phyloP scores from a whole-genome alignment of 2,329 filamentous ascomycete genomes.

The Fusarium nurragi region DNA sequence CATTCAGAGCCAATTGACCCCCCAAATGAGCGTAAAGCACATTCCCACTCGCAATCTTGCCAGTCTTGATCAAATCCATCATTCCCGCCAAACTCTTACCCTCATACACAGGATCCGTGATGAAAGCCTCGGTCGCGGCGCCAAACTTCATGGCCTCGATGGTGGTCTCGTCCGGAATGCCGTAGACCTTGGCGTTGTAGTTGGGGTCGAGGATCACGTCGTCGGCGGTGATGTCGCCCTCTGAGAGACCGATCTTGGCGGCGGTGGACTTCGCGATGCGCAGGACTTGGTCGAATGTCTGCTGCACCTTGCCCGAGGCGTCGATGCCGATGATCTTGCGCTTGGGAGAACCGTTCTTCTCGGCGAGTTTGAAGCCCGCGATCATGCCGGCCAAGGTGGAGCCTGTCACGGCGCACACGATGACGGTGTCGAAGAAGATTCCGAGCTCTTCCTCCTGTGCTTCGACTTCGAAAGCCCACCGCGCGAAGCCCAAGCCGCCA shows the following conservation, averaged over 20 bases:
- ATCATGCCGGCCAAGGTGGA: slow-evolving; percentile 77
- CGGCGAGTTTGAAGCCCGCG: slow-evolving; percentile 73
- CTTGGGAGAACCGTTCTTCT: slow-evolving; percentile 56
- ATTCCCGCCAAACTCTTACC: slow-evolving; percentile 78
- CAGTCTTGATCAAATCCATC: slow-evolving; percentile 72
- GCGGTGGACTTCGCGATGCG: slow-evolving; percentile 73
- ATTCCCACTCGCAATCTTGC: slow-evolving; percentile 70
- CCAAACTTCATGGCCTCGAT: slow-evolving; percentile 75
- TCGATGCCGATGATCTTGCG: slow-evolving; percentile 74
- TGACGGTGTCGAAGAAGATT: slow-evolving; percentile 72
- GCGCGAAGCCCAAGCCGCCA: slow-evolving; percentile 74
- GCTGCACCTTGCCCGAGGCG: slow-evolving; percentile 52
- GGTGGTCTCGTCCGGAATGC: slow-evolving; percentile 71
- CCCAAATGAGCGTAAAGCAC: slow-evolving; percentile 77
- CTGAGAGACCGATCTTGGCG: slow-evolving; percentile 67
- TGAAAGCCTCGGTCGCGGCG: slow-evolving; percentile 74
- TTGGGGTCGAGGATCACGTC: slow-evolving; percentile 69
- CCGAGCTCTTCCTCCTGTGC: slow-evolving; percentile 69
- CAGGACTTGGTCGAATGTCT: slow-evolving; percentile 72
- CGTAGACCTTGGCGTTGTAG: slow-evolving; percentile 75
- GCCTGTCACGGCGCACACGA: slow-evolving; percentile 77
- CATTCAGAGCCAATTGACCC: slow-evolving; percentile 75
- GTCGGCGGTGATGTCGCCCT: slow-evolving; percentile 66
- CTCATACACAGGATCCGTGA: slow-evolving; percentile 80
- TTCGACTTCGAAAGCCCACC: slow-evolving; percentile 75